Evolutionary conservation across 768 basidiomycete species (phyloP).

Genomic region (Suillus plorans): DNA sequence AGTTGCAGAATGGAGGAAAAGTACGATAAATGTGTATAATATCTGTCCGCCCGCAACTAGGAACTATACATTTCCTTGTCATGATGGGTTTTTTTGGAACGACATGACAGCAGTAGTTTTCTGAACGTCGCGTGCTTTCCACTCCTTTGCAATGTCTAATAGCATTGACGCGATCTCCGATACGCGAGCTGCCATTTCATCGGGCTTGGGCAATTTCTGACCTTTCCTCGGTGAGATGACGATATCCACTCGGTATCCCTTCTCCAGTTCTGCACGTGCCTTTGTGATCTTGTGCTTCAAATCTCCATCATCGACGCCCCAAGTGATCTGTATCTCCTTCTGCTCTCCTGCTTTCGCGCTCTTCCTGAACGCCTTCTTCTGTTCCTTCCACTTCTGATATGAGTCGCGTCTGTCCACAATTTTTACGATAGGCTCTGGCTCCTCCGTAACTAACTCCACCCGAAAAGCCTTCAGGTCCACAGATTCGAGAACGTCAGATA

Average conservation of each 20-base stretch:
- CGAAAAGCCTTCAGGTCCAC: slow-evolving; percentile 42
- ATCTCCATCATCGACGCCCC: slow-evolving; percentile 61
- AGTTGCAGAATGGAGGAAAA: slow-evolving; percentile 23
- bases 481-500: slow-evolving; percentile 44
- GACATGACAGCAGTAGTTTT: slow-evolving; percentile 40
- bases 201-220: slow-evolving; percentile 32
- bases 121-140: slow-evolving; percentile 44
- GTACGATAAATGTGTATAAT: slow-evolving; percentile 25
- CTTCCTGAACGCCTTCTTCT: slow-evolving; percentile 34
- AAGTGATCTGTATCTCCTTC: slow-evolving; percentile 76
- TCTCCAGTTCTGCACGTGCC: slow-evolving; percentile 54
- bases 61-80: slow-evolving; percentile 5
- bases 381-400: slow-evolving; percentile 37
- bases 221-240: slow-evolving; percentile 52
- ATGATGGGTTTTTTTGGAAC: slow-evolving; percentile 37
- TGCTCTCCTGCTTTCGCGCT: slow-evolving; percentile 28
- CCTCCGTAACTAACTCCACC: slow-evolving; percentile 53
- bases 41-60: slow-evolving; percentile 6
- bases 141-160: slow-evolving; percentile 53
- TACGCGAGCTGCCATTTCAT: slow-evolving; percentile 46
- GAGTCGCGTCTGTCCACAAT: slow-evolving; percentile 48
- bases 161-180: slow-evolving; percentile 42
- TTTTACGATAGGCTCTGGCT: slow-evolving; percentile 60
- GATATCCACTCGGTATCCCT: slow-evolving; percentile 58
- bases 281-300: slow-evolving; percentile 65